phyloP scores from a whole-genome alignment of 257 asterid genomes.

The Parsonsia alboflavescens region DNA sequence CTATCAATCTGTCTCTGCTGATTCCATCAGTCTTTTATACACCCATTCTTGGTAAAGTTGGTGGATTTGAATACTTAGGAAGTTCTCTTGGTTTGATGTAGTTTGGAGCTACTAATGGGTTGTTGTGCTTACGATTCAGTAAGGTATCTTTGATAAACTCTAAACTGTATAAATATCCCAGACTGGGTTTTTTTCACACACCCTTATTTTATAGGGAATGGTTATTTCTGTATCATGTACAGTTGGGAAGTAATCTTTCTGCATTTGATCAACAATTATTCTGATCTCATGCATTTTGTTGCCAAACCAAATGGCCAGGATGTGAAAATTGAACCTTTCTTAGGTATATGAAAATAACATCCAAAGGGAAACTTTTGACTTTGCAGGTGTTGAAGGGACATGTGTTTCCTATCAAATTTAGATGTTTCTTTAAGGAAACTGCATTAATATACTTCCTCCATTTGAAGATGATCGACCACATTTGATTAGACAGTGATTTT shows the following conservation, averaged over 20 bases:
- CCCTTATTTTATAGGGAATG: background rate
- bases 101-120: background rate
- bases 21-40: background rate
- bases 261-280: background rate
- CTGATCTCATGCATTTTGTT: background rate
- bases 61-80: background rate
- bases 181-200: background rate
- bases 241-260: background rate
- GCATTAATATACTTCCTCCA: background rate
- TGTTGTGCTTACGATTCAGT: background rate
- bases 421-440: background rate
- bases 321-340: background rate
- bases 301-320: background rate
- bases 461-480: background rate
- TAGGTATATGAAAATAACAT: background rate
- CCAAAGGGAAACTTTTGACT: background rate
- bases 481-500: background rate
- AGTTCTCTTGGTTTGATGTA: background rate
- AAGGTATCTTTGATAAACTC: background rate
- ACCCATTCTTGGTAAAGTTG: background rate
- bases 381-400: background rate
- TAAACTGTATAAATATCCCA: background rate
- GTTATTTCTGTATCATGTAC: background rate
- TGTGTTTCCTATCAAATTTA: background rate
- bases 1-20: background rate